A percentile compares a stretch with the other conserved stretches of the same genome.
Conservation (phyloP, 1,284 basidiomycete genomes). For the Schizophyllum commune region DNA sequence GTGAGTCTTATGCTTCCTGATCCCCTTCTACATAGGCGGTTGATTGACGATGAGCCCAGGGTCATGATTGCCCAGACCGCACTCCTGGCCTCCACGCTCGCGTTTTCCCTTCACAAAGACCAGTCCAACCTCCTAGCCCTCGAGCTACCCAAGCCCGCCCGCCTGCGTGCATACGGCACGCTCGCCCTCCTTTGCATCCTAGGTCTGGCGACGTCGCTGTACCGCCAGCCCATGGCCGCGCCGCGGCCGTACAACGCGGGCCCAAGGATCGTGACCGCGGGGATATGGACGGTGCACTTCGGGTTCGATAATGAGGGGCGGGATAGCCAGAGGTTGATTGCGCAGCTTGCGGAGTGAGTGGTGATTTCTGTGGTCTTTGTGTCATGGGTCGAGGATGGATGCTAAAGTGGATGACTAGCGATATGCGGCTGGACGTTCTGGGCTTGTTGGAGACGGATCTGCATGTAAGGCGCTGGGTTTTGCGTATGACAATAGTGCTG, state of each 20-base stretch:
- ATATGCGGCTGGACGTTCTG: slow-evolving; percentile 77
- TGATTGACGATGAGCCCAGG: slow-evolving; percentile 22
- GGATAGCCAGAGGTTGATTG: slow-evolving; percentile 77
- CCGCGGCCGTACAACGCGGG: slow-evolving; percentile 58
- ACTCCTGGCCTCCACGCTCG: slow-evolving; percentile 41
- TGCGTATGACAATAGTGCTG: background rate
- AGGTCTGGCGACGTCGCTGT: slow-evolving; percentile 47
- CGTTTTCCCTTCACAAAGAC: slow-evolving; percentile 21
- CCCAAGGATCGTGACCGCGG: slow-evolving; percentile 72
- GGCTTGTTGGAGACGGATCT: slow-evolving; percentile 86
- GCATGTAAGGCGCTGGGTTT: slow-evolving; percentile 44
- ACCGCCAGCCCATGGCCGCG: slow-evolving; percentile 38
- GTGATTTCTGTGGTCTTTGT: background rate
- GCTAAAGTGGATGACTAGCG: slow-evolving; percentile 28
- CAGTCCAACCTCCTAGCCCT: background rate
- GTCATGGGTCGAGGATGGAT: background rate
- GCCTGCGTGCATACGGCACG: slow-evolving; percentile 20
- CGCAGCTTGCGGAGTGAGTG: slow-evolving; percentile 57
- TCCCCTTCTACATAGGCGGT: background rate
- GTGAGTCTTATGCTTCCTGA: slow-evolving; percentile 28
- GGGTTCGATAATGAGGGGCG: slow-evolving; percentile 78
- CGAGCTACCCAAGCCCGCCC: slow-evolving; percentile 5
- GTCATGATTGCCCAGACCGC: slow-evolving; percentile 44
- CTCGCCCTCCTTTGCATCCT: slow-evolving; percentile 39
- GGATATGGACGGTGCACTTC: slow-evolving; percentile 93